Conservation (phyloP, 495 filamentous ascomycete species). For the Penicillium tannophilum region DNA sequence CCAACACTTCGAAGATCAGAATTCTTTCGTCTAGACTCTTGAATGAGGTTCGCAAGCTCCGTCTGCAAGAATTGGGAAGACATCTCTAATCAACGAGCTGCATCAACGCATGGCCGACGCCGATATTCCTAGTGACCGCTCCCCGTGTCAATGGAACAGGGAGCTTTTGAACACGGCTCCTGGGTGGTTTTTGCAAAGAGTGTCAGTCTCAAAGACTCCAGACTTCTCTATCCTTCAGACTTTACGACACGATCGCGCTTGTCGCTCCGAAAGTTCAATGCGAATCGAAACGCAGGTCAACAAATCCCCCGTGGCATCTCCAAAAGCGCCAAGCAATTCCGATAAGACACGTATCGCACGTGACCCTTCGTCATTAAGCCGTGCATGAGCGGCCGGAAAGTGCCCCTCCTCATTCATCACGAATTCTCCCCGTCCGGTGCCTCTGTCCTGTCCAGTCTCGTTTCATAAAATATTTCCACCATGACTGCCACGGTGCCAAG, state of each 20-base stretch:
- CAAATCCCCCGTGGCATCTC: slow-evolving; percentile 42
- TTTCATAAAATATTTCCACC: slow-evolving; percentile 17
- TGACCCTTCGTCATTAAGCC: slow-evolving; percentile 21
- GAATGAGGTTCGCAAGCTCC: slow-evolving; percentile 89
- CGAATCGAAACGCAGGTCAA: slow-evolving; percentile 17
- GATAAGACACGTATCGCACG: slow-evolving; percentile 38
- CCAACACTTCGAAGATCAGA: slow-evolving; percentile 81
- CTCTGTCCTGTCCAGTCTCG: slow-evolving; percentile 5
- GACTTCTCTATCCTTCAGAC: background rate
- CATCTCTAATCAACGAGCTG: slow-evolving; percentile 58
- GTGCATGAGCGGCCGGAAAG: slow-evolving; percentile 19
- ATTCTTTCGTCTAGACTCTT: slow-evolving; percentile 94
- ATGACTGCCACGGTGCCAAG: slow-evolving; percentile 88
- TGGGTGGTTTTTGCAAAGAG: background rate
- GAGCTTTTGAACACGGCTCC: slow-evolving; percentile 8
- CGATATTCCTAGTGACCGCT: slow-evolving; percentile 19
- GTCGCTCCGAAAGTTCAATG: background rate
- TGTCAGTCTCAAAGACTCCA: background rate
- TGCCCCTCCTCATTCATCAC: slow-evolving; percentile 27
- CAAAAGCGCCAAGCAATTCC: slow-evolving; percentile 35
- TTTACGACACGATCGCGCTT: background rate
- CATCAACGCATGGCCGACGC: slow-evolving; percentile 40
- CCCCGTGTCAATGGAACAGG: slow-evolving; percentile 20
- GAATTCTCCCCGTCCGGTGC: slow-evolving; percentile 13
- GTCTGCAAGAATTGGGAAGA: slow-evolving; percentile 86